phyloP scores from a whole-genome alignment of 805 yeast species.

The Candida methanosorbosa region DNA sequence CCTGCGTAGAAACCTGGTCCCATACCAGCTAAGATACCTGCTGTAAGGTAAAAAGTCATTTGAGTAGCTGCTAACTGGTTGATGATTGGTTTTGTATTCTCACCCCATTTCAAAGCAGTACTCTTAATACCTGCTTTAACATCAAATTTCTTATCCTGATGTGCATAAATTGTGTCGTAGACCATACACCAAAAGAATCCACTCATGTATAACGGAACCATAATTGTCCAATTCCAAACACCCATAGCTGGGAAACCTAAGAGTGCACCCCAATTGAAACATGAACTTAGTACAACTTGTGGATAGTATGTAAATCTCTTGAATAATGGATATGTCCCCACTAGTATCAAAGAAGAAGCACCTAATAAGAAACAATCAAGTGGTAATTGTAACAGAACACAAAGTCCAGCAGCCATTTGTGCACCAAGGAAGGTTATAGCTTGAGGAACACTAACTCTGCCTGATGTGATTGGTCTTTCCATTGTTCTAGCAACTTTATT shows the following conservation, averaged over 20 bases:
- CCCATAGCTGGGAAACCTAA: constrained; percentile 97
- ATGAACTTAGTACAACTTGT: constrained; percentile 69
- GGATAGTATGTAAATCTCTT: constrained; percentile 96
- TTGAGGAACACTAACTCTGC: constrained; percentile 60
- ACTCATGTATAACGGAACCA: constrained; percentile 68
- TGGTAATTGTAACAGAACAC: constrained; percentile 66
- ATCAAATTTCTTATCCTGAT: constrained; percentile 90
- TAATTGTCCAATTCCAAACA: constrained; percentile 65
- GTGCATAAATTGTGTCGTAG: constrained; percentile 95
- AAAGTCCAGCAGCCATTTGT: constrained; percentile 68
- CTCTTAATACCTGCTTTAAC: constrained; percentile 87
- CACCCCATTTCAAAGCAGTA: constrained; percentile 94
- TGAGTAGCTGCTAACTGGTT: constrained; percentile 61
- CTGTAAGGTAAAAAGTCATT: constrained; percentile 48
- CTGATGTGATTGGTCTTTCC: constrained; percentile 89
- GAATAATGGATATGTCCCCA: constrained; percentile 84
- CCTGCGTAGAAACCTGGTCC: constrained; percentile 80
- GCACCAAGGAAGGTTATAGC: constrained; percentile 66
- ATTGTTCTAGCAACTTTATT: constrained; percentile 79
- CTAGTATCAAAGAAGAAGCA: constrained; percentile 69
- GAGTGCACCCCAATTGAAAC: constrained; percentile 92
- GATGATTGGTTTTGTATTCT: constrained; percentile 60
- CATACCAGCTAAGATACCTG: constrained; percentile 71
- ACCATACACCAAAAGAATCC: constrained; percentile 90
- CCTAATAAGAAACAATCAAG: constrained; percentile 76